Percentiles rank a stretch among this genome's conserved stretches.
Conservation (phyloP, 1,284 basidiomycete genomes). For the Trichosporon asahii region DNA sequence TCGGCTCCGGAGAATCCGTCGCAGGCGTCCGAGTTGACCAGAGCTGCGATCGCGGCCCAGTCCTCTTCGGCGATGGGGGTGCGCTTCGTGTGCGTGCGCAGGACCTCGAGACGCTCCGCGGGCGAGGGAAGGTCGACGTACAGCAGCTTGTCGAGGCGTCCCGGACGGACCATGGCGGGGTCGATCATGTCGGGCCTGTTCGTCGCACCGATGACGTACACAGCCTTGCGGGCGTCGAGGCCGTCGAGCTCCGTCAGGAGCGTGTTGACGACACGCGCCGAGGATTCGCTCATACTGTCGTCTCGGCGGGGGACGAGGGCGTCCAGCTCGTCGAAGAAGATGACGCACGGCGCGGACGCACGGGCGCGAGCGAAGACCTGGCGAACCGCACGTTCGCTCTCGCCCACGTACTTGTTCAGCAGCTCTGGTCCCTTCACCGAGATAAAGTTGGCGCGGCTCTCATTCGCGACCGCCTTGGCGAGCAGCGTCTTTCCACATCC, state of each 20-base stretch:
- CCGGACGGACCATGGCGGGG: constrained; percentile 96
- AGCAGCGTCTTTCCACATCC: constrained; percentile 95
- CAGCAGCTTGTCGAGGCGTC: constrained; percentile 89
- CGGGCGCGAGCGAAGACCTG: constrained; percentile 98
- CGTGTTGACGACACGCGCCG: constrained; percentile 95
- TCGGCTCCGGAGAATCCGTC: constrained; percentile 90
- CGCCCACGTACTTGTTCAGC: constrained; percentile 94
- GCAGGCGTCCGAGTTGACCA: constrained; percentile 57
- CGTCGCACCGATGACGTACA: constrained; percentile 95
- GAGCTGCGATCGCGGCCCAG: constrained; percentile 40
- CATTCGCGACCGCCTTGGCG: constrained; percentile 95
- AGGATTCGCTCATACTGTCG: constrained; percentile 89
- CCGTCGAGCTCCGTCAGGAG: constrained; percentile 95
- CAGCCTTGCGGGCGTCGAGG: constrained; percentile 80
- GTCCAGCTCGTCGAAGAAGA: constrained; percentile 99
- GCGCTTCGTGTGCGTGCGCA: constrained; percentile 65
- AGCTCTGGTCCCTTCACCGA: constrained; percentile 96
- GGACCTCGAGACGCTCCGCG: constrained; percentile 78
- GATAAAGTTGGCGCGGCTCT: constrained; percentile 91
- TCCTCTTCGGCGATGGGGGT: constrained; percentile 64
- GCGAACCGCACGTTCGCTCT: constrained; percentile 90
- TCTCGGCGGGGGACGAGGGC: constrained; percentile 92
- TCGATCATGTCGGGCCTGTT: constrained; percentile 99
- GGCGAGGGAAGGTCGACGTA: constrained; percentile 87
- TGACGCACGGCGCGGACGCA: constrained; percentile 93